phyloP scores from a whole-genome alignment of 495 filamentous ascomycete genomes.

The Neurospora sp. region DNA sequence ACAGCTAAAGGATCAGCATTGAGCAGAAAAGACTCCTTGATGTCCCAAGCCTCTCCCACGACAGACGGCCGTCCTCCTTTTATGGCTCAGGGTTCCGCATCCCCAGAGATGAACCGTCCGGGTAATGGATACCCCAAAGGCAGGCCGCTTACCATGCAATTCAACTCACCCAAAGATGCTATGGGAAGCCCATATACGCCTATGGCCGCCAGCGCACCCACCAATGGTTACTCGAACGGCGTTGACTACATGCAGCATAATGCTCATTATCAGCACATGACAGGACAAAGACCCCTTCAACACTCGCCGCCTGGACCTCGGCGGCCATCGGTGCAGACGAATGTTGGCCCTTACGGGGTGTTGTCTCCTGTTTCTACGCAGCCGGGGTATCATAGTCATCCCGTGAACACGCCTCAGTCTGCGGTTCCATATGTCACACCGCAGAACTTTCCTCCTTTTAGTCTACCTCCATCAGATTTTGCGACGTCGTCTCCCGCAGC shows the following conservation, averaged over 20 bases:
- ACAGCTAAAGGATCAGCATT: constrained; percentile 92
- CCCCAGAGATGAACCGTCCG: constrained; percentile 41
- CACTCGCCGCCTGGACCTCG: constrained; percentile 31
- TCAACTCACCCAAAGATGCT: constrained; percentile 41
- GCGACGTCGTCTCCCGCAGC: constrained; percentile 21
- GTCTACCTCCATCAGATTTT: constrained; percentile 45
- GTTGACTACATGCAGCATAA: constrained; percentile 37
- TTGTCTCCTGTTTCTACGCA: constrained; percentile 39
- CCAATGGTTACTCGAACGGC: constrained; percentile 32
- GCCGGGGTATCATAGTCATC: constrained; percentile 37
- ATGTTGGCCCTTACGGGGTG: constrained; percentile 36
- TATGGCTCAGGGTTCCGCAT: constrained; percentile 32
- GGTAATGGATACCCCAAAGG: constrained; percentile 33
- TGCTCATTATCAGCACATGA: constrained; percentile 25
- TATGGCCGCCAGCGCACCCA: constrained; percentile 33
- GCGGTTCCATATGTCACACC: constrained; percentile 36
- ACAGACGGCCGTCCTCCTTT: constrained; percentile 35
- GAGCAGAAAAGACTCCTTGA: constrained; percentile 74
- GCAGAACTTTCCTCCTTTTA: constrained; percentile 45
- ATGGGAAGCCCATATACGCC: constrained; percentile 40
- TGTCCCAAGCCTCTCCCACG: constrained; percentile 47
- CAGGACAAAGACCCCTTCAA: constrained; percentile 27
- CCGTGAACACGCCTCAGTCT: constrained; percentile 34
- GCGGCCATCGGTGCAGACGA: constrained; percentile 37
- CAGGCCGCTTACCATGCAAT: constrained; percentile 37